phyloP scores from a whole-genome alignment of 495 filamentous ascomycete species.

The Xylaria grammica region DNA sequence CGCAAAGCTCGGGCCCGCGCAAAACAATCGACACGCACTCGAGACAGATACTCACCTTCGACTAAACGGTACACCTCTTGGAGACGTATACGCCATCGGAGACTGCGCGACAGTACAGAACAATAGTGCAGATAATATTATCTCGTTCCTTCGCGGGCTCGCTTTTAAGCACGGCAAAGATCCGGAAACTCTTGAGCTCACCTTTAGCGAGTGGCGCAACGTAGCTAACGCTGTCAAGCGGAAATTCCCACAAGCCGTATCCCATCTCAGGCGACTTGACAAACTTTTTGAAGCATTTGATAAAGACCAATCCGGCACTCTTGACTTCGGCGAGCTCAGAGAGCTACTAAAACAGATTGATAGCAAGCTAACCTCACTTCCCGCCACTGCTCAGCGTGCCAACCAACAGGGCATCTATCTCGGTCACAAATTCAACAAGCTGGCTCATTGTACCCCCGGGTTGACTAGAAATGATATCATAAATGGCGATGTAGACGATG shows the following conservation, averaged over 20 bases:
- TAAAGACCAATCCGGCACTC: slow-evolving; percentile 86
- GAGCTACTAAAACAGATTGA: slow-evolving; percentile 91
- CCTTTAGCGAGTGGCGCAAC: slow-evolving; percentile 84
- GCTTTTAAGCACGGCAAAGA: slow-evolving; percentile 92
- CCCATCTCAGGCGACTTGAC: slow-evolving; percentile 88
- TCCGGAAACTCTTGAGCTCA: slow-evolving; percentile 79
- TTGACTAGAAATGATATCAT: slow-evolving; percentile 77
- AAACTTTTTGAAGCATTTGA: slow-evolving; percentile 90
- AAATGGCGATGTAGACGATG: slow-evolving; percentile 90
- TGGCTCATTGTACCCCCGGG: slow-evolving; percentile 79
- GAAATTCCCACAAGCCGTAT: slow-evolving; percentile 90
- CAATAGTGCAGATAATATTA: slow-evolving; percentile 85
- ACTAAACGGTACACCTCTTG: slow-evolving; percentile 86
- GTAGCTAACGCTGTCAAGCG: slow-evolving; percentile 83
- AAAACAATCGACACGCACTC: slow-evolving; percentile 88
- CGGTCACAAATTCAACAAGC: slow-evolving; percentile 90
- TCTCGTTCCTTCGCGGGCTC: slow-evolving; percentile 84
- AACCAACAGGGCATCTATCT: slow-evolving; percentile 97
- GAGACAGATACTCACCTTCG: slow-evolving; percentile 96
- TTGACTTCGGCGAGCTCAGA: slow-evolving; percentile 90
- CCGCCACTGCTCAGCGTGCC: slow-evolving; percentile 93
- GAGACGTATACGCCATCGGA: slow-evolving; percentile 97
- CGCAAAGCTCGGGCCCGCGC: slow-evolving; percentile 68
- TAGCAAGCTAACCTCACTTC: slow-evolving; percentile 82
- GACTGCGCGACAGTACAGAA: slow-evolving; percentile 97